These are phyloP conservation scores for Fusarium chuoi DNA, from an alignment of 2,329 filamentous ascomycete species.

Conservation along the genomic window DNA sequence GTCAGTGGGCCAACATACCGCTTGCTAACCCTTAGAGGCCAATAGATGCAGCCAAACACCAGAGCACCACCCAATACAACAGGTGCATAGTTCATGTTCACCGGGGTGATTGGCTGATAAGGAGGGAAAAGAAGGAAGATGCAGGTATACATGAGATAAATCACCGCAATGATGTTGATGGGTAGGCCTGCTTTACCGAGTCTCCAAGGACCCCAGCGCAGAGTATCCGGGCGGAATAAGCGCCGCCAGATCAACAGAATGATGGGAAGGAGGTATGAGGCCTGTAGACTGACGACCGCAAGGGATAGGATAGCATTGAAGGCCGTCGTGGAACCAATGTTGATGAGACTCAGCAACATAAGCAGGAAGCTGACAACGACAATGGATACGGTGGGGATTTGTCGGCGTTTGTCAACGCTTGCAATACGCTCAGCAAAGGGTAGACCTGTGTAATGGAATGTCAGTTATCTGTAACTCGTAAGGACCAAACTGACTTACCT, in stretches of 20 bases:
- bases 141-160: constrained; percentile 25
- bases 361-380: constrained; percentile 2
- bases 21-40: constrained; percentile 22
- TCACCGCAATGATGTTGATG: constrained; percentile 11
- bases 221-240: constrained; percentile 1
- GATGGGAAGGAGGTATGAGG: constrained; percentile 29
- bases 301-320: constrained; percentile 36
- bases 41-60: constrained; percentile 31
- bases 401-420: constrained; percentile 10
- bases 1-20: constrained; percentile 27
- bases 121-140: constrained; percentile 32
- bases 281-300: constrained; percentile 21
- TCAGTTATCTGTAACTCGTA: too few species aligned
- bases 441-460: constrained; percentile 5
- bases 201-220: constrained; percentile 29
- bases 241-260: constrained; percentile 25
- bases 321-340: constrained; percentile 37
- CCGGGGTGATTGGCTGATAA: constrained; percentile 14
- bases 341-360: constrained; percentile 35
- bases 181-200: constrained; percentile 19
- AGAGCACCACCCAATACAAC: constrained; percentile 19
- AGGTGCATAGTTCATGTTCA: constrained; percentile 36
- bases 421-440: constrained; percentile 24
- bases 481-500: neutral
- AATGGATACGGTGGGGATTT: constrained; percentile 21